Evolutionary conservation across 495 filamentous ascomycete species (phyloP).

Genomic region (Apiosordaria backusii): DNA sequence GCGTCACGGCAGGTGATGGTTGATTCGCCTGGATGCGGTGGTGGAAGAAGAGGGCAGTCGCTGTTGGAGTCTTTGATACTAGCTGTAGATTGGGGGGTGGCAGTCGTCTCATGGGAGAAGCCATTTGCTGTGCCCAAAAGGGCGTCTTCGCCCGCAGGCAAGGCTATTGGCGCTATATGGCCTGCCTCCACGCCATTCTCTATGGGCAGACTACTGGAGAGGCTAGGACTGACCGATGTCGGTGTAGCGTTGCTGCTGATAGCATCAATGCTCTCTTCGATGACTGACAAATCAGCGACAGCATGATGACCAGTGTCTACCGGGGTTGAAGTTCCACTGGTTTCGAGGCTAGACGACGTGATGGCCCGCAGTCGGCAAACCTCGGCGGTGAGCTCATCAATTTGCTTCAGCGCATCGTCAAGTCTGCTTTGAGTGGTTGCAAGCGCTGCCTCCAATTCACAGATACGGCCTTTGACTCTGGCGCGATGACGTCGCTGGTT

Average conservation of each 20-base stretch:
- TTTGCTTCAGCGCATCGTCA: conserved; percentile 19
- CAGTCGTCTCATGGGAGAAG: no score
- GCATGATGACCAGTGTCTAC: background rate
- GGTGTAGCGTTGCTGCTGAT: background rate
- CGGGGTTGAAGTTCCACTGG: background rate
- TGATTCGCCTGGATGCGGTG: conserved; percentile 24
- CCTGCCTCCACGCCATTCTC: no score
- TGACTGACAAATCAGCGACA: background rate
- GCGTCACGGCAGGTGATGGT: conserved; percentile 30
- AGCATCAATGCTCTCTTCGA: background rate
- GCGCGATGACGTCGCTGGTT: conserved; percentile 36
- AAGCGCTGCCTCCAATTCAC: conserved; percentile 25
- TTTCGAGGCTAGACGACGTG: background rate
- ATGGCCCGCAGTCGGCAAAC: conserved; percentile 15
- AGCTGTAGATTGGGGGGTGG: background rate
- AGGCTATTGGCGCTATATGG: no score
- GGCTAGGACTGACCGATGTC: no score
- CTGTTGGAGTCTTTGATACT: conserved; percentile 3
- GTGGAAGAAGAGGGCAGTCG: conserved; percentile 18
- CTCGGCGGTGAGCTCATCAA: conserved; percentile 23
- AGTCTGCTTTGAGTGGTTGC: conserved; percentile 17
- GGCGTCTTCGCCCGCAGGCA: no score
- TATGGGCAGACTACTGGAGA: no score
- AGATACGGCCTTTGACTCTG: conserved; percentile 26
- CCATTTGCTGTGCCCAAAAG: no score